Conservation (phyloP, 2,329 filamentous ascomycete species). For the Neoarthrinium moseri region DNA sequence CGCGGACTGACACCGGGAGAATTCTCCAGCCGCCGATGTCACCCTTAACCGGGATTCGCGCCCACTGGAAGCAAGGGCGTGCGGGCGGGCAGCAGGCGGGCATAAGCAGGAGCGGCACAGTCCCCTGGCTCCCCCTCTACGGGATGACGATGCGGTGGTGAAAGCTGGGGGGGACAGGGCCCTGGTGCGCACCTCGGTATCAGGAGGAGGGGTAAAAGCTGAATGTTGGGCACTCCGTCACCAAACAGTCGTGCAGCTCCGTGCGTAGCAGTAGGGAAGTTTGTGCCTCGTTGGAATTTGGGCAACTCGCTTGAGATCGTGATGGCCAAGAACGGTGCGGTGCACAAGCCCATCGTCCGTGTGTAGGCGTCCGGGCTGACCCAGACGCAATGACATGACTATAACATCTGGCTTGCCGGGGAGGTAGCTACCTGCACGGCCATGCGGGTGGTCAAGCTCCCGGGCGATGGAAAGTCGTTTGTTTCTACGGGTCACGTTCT, state of each 20-base stretch:
- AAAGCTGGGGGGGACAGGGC: neutral
- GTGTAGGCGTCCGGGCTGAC: neutral
- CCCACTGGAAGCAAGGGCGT: too few species aligned
- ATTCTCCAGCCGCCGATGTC: slow-evolving; percentile 3
- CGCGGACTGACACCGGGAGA: neutral
- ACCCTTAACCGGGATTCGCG: slow-evolving; percentile 1
- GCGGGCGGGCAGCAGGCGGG: too few species aligned
- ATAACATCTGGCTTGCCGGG: too few species aligned
- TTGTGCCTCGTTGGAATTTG: neutral
- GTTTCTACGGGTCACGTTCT: too few species aligned
- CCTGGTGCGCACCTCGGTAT: neutral
- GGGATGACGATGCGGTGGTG: neutral
- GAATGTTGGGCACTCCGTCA: too few species aligned
- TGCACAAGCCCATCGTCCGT: neutral
- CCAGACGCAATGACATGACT: neutral
- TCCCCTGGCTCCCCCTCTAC: too few species aligned
- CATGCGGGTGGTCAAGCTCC: too few species aligned
- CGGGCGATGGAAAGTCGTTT: too few species aligned
- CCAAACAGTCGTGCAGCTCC: neutral
- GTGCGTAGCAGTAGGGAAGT: neutral
- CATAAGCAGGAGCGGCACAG: too few species aligned
- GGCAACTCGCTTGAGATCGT: neutral
- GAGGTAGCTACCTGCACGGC: too few species aligned
- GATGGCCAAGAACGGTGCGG: neutral
- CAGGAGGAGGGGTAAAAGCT: slow-evolving; percentile 8